Evolutionary conservation across 1,284 basidiomycete genomes (phyloP), one percentile per base, ranked within the genome.

Genomic region (Apiotrichum sp.): DNA sequence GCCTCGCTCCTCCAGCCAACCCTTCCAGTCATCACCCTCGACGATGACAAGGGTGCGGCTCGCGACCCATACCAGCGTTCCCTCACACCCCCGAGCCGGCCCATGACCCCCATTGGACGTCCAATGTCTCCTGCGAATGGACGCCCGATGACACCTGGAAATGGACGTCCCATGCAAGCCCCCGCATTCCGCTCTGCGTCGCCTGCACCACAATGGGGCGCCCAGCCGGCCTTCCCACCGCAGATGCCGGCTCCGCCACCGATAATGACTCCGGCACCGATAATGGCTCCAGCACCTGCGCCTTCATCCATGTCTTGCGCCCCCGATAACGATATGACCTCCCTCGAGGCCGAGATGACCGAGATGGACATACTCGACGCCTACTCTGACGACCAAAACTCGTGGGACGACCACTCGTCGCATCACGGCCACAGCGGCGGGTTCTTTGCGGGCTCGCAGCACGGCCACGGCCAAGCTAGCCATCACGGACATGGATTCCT

Each of bases 21-120:
- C 2, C 82, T 98, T 47, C 93, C 93, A n/a, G 88, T 88, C 61
- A 81, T 98, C 53, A 87, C 85, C 22, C 80, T 96, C 56, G 87
- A 91, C 61, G 89, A 95, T 61, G 86, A 88, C 61, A 69, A 80
- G 62, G 84, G 88, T 57, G 72, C 59, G 13, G 36, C 36, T 8
- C 36, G 36, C 36, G 36, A 38, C 36, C 36, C 36, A 13, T 38
- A 8, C 36, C 22, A 22, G 22, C 22, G 22, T 22, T 8, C 8
- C 36, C 7, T 13, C 13, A 7, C 36, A 38, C 64, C 9, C 56
- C 40, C 47, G 32, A 50, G 22, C 22, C 44, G 14, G 2, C 43
- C 52, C 42, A 32, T 22, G 36, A 29, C 52, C 4, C 39, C 52
- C 9, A 4, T n/a, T 31, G 34, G 38, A 32, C 50, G 47, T 10